phyloP scores from a whole-genome alignment of 2,329 filamentous ascomycete species.

The Hysterium pulicare region DNA sequence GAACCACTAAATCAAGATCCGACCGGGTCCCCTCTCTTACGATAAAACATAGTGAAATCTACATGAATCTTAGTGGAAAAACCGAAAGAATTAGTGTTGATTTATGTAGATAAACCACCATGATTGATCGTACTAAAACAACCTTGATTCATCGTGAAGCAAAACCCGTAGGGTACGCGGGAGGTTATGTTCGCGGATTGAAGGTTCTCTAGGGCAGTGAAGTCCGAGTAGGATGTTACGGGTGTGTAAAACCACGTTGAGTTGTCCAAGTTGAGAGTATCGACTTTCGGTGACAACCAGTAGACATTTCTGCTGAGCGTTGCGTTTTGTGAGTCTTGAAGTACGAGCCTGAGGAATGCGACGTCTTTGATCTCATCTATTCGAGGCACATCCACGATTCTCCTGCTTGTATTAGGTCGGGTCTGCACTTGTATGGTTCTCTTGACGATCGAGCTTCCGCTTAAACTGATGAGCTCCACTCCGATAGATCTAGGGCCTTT shows the following conservation, averaged over 20 bases:
- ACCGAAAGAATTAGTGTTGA: too few relatives aligned
- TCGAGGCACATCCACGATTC: conserved; percentile 21
- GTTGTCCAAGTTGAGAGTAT: conserved; percentile 54
- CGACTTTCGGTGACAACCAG: conserved; percentile 50
- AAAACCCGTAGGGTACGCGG: too few relatives aligned
- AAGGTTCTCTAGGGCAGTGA: conserved; percentile 42
- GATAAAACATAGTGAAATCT: too few relatives aligned
- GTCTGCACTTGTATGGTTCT: conserved; percentile 34
- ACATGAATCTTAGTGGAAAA: too few relatives aligned
- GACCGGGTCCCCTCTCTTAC: too few relatives aligned
- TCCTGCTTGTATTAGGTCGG: conserved; percentile 41
- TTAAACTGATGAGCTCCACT: conserved; percentile 49
- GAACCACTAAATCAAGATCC: too few relatives aligned
- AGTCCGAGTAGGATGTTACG: conserved; percentile 50
- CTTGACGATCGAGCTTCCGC: conserved; percentile 45
- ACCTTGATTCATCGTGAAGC: too few relatives aligned
- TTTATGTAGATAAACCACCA: too few relatives aligned
- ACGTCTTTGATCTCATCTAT: conserved; percentile 40
- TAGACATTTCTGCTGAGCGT: conserved; percentile 58
- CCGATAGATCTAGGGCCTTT: conserved; percentile 43
- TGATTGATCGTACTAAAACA: too few relatives aligned
- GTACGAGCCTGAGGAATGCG: conserved; percentile 50
- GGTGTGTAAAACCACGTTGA: conserved; percentile 61
- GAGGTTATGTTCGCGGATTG: conserved; percentile 2
- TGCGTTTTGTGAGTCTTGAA: conserved; percentile 33